These are phyloP conservation scores for Panicum virgatum DNA, from an alignment of 202 grass and related monocot genomes.

Conservation along the genomic window DNA sequence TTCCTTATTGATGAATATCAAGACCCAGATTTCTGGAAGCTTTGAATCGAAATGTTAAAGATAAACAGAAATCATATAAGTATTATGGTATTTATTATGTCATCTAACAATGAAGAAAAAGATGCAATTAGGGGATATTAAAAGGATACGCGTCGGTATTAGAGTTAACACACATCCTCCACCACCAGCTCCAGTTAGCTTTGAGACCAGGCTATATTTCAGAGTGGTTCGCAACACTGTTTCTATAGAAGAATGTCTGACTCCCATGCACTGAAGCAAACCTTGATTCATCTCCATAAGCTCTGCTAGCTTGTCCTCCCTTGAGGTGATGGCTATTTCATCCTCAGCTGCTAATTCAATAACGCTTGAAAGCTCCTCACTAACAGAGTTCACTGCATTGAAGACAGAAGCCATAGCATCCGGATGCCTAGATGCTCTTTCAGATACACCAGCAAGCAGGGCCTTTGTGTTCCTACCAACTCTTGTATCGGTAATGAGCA, in stretches of 20 bases:
- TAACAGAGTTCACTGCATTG: slow-evolving; percentile 75
- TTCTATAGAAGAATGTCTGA: slow-evolving; percentile 81
- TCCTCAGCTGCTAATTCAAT: slow-evolving; percentile 61
- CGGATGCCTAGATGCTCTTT: slow-evolving; percentile 73
- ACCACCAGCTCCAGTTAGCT: slow-evolving; percentile 97
- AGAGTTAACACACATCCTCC: slow-evolving; percentile 95
- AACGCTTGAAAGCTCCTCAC: slow-evolving; percentile 67
- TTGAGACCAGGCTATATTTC: slow-evolving; percentile 82
- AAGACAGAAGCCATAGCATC: slow-evolving; percentile 73
- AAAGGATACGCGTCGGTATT: slow-evolving; percentile 86
- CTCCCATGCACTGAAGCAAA: slow-evolving; percentile 82
- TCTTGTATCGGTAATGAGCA: slow-evolving; percentile 91
- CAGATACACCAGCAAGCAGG: slow-evolving; percentile 72
- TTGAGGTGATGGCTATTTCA: slow-evolving; percentile 59
- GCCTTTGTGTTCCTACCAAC: slow-evolving; percentile 94
- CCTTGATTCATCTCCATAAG: slow-evolving; percentile 98
- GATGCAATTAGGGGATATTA: slow-evolving; percentile 7
- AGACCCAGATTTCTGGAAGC: neutral
- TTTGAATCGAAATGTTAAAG: neutral
- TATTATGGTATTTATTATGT: neutral
- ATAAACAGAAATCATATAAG: neutral
- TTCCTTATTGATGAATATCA: slow-evolving; percentile 1
- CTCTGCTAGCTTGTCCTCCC: slow-evolving; percentile 85
- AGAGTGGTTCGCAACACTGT: slow-evolving; percentile 64
- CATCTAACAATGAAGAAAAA: slow-evolving; percentile 9